These are phyloP conservation scores for Trichosporon sp. DNA, from an alignment of 1,284 basidiomycete genomes.

Conservation along the genomic window DNA sequence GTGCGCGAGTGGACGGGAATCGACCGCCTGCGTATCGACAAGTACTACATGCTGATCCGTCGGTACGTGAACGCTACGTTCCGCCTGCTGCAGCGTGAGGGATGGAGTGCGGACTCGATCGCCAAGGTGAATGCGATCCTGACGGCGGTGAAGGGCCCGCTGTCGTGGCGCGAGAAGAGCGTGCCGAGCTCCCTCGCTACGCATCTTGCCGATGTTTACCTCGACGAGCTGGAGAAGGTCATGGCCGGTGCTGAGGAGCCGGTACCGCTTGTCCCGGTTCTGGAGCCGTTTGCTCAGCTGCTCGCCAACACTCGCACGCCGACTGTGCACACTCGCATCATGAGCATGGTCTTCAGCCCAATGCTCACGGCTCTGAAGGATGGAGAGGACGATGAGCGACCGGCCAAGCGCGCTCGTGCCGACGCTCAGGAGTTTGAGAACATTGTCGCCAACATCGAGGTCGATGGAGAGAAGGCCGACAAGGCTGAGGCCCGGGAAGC, in stretches of 20 bases:
- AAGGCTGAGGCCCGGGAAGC: conserved; percentile 53
- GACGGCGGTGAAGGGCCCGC: conserved; percentile 58
- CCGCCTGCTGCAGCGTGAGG: conserved; percentile 62
- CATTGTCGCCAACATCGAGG: not conserved
- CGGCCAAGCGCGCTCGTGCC: conserved; percentile 20
- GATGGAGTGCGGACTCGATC: conserved; percentile 61
- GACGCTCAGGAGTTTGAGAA: not conserved
- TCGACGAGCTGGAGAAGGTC: conserved; percentile 82
- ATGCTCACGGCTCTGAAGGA: conserved; percentile 23
- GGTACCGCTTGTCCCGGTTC: conserved; percentile 34
- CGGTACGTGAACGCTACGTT: conserved; percentile 82
- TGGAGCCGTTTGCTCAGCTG: conserved; percentile 41
- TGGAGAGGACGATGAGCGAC: conserved; percentile 19
- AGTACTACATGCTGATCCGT: conserved; percentile 91
- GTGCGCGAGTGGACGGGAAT: conserved; percentile 89
- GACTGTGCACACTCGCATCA: conserved; percentile 41
- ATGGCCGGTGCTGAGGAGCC: conserved; percentile 37
- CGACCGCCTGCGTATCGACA: conserved; percentile 86
- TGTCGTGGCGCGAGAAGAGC: conserved; percentile 68
- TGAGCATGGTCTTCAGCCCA: conserved; percentile 33
- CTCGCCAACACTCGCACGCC: conserved; percentile 38
- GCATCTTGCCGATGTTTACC: conserved; percentile 83
- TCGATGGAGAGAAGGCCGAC: not conserved
- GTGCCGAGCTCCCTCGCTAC: conserved; percentile 74
- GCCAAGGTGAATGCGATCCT: conserved; percentile 65